Percentiles rank a stretch among this genome's conserved stretches.
phyloP scores from a whole-genome alignment of 2,329 filamentous ascomycete genomes.

The Samsoniella hepiali region DNA sequence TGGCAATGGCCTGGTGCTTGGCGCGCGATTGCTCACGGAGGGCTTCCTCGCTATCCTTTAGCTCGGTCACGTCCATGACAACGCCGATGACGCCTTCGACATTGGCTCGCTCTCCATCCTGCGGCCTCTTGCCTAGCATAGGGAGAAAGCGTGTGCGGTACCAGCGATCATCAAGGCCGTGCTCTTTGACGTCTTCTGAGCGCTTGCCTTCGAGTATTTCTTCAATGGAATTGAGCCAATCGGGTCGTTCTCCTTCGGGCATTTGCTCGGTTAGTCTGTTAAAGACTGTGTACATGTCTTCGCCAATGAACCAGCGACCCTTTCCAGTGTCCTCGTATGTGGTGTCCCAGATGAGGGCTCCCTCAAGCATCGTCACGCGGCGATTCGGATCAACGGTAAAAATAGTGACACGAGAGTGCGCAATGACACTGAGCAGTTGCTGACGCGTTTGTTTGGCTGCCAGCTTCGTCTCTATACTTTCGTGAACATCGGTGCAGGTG shows the following conservation, averaged over 20 bases:
- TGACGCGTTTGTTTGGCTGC: conserved; percentile 64
- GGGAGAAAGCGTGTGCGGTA: conserved; percentile 71
- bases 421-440: conserved; percentile 69
- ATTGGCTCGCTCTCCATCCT: conserved; percentile 44
- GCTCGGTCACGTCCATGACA: conserved; percentile 75
- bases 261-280: conserved; percentile 44
- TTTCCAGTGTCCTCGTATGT: conserved; percentile 38
- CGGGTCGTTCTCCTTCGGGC: conserved; percentile 41
- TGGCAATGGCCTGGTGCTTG: conserved; percentile 67
- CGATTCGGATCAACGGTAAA: conserved; percentile 66
- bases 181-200: conserved; percentile 61
- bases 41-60: conserved; percentile 62
- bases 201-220: conserved; percentile 60
- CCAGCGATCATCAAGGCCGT: conserved; percentile 59
- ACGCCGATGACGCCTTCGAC: conserved; percentile 73
- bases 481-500: conserved; percentile 77
- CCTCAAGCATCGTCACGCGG: conserved; percentile 67
- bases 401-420: conserved; percentile 71
- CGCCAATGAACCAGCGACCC: conserved; percentile 53
- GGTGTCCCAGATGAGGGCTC: conserved; percentile 57
- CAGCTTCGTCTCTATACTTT: conserved; percentile 65
- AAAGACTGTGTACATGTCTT: conserved; percentile 64
- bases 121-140: conserved; percentile 54
- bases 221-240: conserved; percentile 58
- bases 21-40: conserved; percentile 63